Base-by-base conservation (phyloP, 169 alveolate genomes). In the Babesia bigemina region DNA sequence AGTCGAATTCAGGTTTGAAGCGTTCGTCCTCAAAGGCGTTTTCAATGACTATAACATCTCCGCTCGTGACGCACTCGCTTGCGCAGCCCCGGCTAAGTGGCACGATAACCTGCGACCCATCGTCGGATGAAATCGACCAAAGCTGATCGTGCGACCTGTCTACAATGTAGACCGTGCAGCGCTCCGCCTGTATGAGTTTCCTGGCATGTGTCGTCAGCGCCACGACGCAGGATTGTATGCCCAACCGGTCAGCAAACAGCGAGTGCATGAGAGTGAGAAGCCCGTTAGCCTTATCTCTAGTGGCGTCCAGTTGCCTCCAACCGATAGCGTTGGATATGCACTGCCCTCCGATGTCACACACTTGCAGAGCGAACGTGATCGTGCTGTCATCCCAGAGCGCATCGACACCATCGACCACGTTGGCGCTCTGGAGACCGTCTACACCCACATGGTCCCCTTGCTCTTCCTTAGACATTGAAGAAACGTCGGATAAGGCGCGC, bases 181-280 rank as follows among this genome's bases (percentile, higher is more conserved):
- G 48, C 58, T 82, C 89, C 11, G 89, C 89, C 63, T 73, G 89
- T 0, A 82, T 74, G 75, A 82, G 55, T 52, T 82, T 82, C 50
- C 63, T 29, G 4, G 89, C 89, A 21, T 82, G 89, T 6, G 89
- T 82, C 9, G 89, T 82, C 16, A 82, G 81, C 19, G 89, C 89
- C 14, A 82, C 85, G 0, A 82, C 85, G 53, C 89, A 73, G 47
- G 84, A 70, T 59, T 82, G 89, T 8, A 82, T 82, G 11, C 89
- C 89, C 59, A 82, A 57, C 53, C 73, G 62, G 36, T 82, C 89
- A 9, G 86, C 66, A 53, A 73, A 82, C 33, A 82, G 66, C 26
- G 89, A 82, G 75, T 82, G 89, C 89, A 82, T 82, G 58, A 82
- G 70, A 7, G 89, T 67, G 66, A 82, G 28, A n/a, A 82, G 53